A percentile compares a stretch with the other conserved stretches of the same genome.
Evolutionary conservation across 345 rosid genomes (phyloP).

Genomic region (Laguncularia racemosa): DNA sequence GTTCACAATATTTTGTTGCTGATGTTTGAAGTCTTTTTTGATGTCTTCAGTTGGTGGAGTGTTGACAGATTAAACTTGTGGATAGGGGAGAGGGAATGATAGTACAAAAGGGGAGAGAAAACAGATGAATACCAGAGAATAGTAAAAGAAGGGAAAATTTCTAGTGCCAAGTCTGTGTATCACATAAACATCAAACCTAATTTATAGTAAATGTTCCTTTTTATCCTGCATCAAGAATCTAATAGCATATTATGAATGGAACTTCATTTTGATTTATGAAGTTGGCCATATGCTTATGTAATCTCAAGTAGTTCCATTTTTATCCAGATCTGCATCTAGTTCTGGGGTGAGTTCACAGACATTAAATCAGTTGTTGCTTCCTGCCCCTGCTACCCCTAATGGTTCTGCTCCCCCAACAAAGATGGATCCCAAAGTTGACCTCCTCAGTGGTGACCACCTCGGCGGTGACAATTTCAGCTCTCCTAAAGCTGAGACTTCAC

Average conservation of each 20-base stretch:
- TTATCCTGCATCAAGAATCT: background rate
- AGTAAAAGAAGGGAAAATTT: too few relatives aligned
- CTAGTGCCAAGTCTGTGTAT: too few relatives aligned
- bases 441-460: conserved; percentile 96
- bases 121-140: too few relatives aligned
- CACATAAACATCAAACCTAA: background rate
- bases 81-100: too few relatives aligned
- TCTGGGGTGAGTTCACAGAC: conserved; percentile 39
- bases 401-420: conserved; percentile 41
- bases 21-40: too few relatives aligned
- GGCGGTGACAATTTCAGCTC: conserved; percentile 82
- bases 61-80: too few relatives aligned
- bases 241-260: background rate
- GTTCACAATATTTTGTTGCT: too few relatives aligned
- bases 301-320: conserved; percentile 6
- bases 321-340: conserved; percentile 53
- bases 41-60: too few relatives aligned
- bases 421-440: conserved; percentile 68
- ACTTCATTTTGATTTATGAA: background rate
- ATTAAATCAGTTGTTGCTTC: conserved; percentile 65
- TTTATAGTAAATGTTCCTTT: background rate
- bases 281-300: conserved; percentile 1
- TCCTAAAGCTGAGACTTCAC: conserved; percentile 50
- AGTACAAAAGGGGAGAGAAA: too few relatives aligned
- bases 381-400: conserved; percentile 73